Evolutionary conservation across 2,329 filamentous ascomycete genomes (phyloP), one percentile per base, ranked within the genome.

Genomic region (Geosmithia putterillii): DNA sequence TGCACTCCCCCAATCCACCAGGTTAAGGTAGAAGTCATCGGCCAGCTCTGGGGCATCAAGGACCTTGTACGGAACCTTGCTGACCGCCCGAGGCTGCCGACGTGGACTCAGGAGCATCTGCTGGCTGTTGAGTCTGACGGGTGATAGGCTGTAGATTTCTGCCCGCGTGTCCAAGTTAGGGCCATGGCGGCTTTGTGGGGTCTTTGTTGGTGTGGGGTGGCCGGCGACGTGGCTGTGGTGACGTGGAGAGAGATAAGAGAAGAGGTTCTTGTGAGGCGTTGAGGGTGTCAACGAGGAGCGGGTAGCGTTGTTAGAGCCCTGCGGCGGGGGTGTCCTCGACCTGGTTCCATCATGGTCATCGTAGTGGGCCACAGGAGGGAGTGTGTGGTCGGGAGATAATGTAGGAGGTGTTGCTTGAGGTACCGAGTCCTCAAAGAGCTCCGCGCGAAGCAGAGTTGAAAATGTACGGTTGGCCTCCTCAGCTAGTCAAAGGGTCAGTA

Each of bases 1-100:
- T 52, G 85, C 88, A 54, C 86, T 94, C 38, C 92, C 92, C 92
- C 92, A 98, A 57, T 98, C 92, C 3, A 98, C 90, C 21, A 98
- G 69, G 55, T 98, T 98, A 32, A 98, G 71, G 55, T 98, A 98
- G 61, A 96, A 98, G 58, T 98, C 92, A 56, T 98, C 92, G 22
- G 90, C 89, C 39, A 98, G 67, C 58, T 96, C 92, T 2, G 92
- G 92, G 1, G 92, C 92, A 66, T 98, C 92, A 9, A 98, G 71
- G 2, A 98, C 92, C 63, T 98, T 98, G 65, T 94, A 98, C 0
- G 92, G 92, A 0, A 96, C 90, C 61, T 96, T 96, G 62, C 86
- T 90, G 18, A 98, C 87, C 23, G 86, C 83, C 50, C 92, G 74
- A 2, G 90, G 87, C 49, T 92, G 86, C 54, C 92, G 86, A 48